phyloP scores from a whole-genome alignment of 345 rosid genomes.

The Leavenworthia alabamica region DNA sequence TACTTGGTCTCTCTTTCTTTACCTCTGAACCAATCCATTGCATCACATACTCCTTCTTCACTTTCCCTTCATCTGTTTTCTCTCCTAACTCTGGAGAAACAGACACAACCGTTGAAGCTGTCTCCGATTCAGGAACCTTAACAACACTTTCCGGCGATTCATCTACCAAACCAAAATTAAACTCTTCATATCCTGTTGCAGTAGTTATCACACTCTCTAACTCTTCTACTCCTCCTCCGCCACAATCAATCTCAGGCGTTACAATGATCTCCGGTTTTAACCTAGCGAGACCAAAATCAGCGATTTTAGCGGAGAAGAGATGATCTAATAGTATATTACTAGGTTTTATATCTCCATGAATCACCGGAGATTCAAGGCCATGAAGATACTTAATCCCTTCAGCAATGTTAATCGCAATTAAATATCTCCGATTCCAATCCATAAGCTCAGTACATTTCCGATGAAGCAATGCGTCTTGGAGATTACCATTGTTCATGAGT shows the following conservation, averaged over 20 bases:
- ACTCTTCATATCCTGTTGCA: constrained; percentile 58
- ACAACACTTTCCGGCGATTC: constrained; percentile 52
- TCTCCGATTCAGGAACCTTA: constrained; percentile 23
- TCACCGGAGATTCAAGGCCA: constrained; percentile 61
- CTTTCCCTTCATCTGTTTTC: constrained; percentile 42
- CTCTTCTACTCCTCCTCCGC: constrained; percentile 38
- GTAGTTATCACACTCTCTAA: constrained; percentile 63
- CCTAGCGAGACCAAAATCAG: constrained; percentile 88
- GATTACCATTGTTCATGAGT: constrained; percentile 78
- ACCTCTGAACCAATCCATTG: constrained; percentile 94
- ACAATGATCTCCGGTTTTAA: constrained; percentile 41
- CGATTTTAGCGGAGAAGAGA: constrained; percentile 60
- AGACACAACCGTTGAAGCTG: constrained; percentile 32
- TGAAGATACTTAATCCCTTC: constrained; percentile 73
- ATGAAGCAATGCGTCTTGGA: constrained; percentile 80
- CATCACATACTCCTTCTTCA: constrained; percentile 90
- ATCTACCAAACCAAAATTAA: constrained; percentile 44
- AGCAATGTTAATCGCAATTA: constrained; percentile 57
- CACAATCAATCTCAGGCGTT: constrained; percentile 27
- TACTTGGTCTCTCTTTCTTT: constrained; percentile 65
- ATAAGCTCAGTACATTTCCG: constrained; percentile 61
- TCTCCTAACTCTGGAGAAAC: constrained; percentile 35
- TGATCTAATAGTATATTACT: constrained; percentile 75
- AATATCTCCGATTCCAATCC: constrained; percentile 60
- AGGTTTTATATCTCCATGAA: constrained; percentile 92